These are phyloP conservation scores for Clavispora santaluciae DNA, from an alignment of 805 yeast genomes.

Conservation along the genomic window DNA sequence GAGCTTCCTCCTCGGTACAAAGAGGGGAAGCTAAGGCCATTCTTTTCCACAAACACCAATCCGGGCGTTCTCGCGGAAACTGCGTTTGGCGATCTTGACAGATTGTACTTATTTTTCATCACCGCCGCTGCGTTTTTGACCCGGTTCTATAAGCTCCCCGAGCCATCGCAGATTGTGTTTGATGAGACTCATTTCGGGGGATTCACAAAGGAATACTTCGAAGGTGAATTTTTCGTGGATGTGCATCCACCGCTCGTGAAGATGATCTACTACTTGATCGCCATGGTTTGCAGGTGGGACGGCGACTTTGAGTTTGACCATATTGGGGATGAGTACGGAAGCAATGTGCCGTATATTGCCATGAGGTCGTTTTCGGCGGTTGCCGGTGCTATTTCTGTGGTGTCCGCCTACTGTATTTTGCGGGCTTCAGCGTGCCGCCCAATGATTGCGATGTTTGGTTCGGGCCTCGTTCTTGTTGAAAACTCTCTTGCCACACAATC, in stretches of 20 bases:
- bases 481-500: conserved; percentile 61
- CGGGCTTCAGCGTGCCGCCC: conserved; percentile 53
- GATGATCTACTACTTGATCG: conserved; percentile 52
- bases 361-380: conserved; percentile 56
- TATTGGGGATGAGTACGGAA: conserved; percentile 38
- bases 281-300: conserved; percentile 48
- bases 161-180: conserved; percentile 41
- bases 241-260: conserved; percentile 72
- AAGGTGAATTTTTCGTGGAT: conserved; percentile 62
- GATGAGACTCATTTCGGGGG: conserved; percentile 44
- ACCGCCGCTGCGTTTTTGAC: conserved; percentile 22
- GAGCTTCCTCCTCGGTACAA: conserved; percentile 22
- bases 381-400: conserved; percentile 49
- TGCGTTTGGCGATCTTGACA: conserved; percentile 15
- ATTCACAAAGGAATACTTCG: conserved; percentile 41
- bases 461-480: conserved; percentile 54
- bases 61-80: conserved; percentile 12
- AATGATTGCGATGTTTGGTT: conserved; percentile 45
- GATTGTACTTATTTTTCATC: conserved; percentile 16
- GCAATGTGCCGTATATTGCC: conserved; percentile 42
- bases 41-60: conserved; percentile 19
- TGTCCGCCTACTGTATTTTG: conserved; percentile 51
- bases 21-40: conserved; percentile 28
- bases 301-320: conserved; percentile 34
- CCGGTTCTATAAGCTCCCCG: conserved; percentile 28